Percentiles rank a stretch among this genome's conserved stretches.
phyloP scores from a whole-genome alignment of 2,329 filamentous ascomycete genomes.

The Botryosphaeria dothidea region DNA sequence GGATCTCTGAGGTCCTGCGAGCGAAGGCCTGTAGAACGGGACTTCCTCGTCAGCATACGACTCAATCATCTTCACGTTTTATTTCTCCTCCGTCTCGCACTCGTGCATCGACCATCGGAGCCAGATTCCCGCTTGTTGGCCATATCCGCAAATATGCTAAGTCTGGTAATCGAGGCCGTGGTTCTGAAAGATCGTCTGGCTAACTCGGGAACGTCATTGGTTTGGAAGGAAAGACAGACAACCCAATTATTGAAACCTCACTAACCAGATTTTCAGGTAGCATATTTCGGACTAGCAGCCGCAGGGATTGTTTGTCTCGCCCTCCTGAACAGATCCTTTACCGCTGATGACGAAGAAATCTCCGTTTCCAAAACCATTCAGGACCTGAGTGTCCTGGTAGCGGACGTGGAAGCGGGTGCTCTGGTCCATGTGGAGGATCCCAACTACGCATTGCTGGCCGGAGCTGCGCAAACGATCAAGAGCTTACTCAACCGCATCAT shows the following conservation, averaged over 20 bases:
- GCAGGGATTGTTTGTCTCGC: conserved; percentile 35
- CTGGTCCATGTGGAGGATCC: neutral
- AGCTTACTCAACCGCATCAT: neutral
- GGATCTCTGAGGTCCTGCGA: conserved; percentile 21
- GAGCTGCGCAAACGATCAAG: conserved; percentile 4
- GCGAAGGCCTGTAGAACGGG: conserved; percentile 28
- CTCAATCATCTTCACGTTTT: conserved; percentile 37
- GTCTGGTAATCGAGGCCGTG: conserved; percentile 31
- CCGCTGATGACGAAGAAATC: neutral
- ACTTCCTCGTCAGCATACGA: conserved; percentile 34
- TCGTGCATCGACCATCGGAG: conserved; percentile 26
- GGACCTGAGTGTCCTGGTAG: conserved; percentile 34
- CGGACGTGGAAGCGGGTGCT: conserved; percentile 32
- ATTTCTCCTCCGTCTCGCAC: conserved; percentile 32
- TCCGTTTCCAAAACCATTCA: conserved; percentile 26
- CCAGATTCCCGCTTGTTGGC: conserved; percentile 28
- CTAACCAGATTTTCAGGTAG: conserved; percentile 26
- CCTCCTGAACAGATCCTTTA: conserved; percentile 24
- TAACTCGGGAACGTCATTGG: conserved; percentile 36
- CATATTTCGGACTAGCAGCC: conserved; percentile 37
- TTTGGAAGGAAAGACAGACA: conserved; percentile 35
- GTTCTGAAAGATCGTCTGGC: conserved; percentile 31
- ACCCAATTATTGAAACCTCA: too few species aligned
- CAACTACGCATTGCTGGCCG: conserved; percentile 1
- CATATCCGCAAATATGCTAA: conserved; percentile 32